These are phyloP conservation scores for Cicer cuneatum DNA, from an alignment of 306 rosid genomes.

Conservation along the genomic window DNA sequence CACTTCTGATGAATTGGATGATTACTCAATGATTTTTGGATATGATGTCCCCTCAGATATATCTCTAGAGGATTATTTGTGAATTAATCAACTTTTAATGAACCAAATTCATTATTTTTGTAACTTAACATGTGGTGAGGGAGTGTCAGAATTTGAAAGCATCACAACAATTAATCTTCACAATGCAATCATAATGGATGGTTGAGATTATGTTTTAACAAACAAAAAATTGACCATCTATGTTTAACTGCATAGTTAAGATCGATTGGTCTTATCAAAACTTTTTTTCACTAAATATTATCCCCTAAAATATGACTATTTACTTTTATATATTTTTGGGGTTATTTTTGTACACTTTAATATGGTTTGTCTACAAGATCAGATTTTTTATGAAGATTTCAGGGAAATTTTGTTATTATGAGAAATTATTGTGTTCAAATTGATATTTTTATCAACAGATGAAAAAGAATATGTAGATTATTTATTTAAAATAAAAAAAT, in stretches of 20 bases:
- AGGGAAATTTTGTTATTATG: no score
- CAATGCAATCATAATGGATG: neutral
- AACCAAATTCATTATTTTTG: conserved; percentile 19
- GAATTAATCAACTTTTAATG: conserved; percentile 46
- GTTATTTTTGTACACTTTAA: conserved; percentile 17
- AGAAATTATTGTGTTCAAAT: no score
- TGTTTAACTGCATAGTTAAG: neutral
- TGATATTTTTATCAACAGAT: no score
- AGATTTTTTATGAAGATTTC: no score
- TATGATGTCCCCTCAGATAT: conserved; percentile 68
- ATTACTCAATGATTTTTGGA: conserved; percentile 86
- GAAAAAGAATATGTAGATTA: no score
- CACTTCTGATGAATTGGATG: conserved; percentile 79
- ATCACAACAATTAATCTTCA: neutral
- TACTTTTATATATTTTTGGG: neutral
- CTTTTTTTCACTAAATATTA: neutral
- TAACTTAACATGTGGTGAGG: conserved; percentile 39
- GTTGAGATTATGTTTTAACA: neutral
- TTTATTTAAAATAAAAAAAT: no score
- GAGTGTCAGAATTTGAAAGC: neutral
- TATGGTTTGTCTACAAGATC: neutral
- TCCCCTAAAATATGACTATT: neutral
- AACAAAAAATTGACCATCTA: neutral
- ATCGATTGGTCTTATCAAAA: neutral
- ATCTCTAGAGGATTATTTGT: conserved; percentile 68